These are phyloP conservation scores for Albifimbria verrucaria DNA, from an alignment of 2,329 filamentous ascomycete species.

Conservation along the genomic window DNA sequence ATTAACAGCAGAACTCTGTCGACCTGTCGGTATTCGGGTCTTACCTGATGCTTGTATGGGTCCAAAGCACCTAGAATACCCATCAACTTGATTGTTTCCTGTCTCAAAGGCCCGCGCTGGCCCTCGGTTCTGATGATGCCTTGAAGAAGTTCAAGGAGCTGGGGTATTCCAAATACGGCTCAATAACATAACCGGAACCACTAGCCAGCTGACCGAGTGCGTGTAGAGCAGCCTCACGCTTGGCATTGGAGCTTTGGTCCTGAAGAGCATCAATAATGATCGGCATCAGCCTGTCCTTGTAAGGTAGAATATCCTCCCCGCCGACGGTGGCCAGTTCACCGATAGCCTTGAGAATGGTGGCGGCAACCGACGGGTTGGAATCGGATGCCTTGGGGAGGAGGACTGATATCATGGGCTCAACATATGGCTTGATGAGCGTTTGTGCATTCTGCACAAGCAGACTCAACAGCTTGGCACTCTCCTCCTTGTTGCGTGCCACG, in stretches of 20 bases:
- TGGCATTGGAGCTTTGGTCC: slow-evolving; percentile 85
- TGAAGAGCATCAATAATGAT: slow-evolving; percentile 92
- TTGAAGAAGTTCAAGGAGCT: slow-evolving; percentile 87
- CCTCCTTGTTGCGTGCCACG: slow-evolving; percentile 89
- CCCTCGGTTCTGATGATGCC: slow-evolving; percentile 90
- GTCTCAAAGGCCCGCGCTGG: slow-evolving; percentile 77
- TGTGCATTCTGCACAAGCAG: slow-evolving; percentile 91
- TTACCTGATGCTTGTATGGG: slow-evolving; percentile 85
- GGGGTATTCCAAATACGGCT: slow-evolving; percentile 91
- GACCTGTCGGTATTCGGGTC: not conserved
- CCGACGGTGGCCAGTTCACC: slow-evolving; percentile 93
- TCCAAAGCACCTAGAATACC: slow-evolving; percentile 93
- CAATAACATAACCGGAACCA: slow-evolving; percentile 96
- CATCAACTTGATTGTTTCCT: slow-evolving; percentile 95
- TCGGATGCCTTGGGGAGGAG: slow-evolving; percentile 92
- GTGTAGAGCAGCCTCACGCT: slow-evolving; percentile 86
- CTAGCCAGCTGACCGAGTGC: slow-evolving; percentile 90
- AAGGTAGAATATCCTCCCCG: slow-evolving; percentile 87
- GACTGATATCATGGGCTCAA: slow-evolving; percentile 92
- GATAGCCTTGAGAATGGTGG: slow-evolving; percentile 91
- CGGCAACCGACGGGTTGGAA: slow-evolving; percentile 79
- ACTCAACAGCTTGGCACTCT: slow-evolving; percentile 89
- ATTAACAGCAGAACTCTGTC: not conserved
- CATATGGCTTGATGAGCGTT: slow-evolving; percentile 90
- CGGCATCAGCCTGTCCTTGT: slow-evolving; percentile 90